A percentile compares a stretch with the other conserved stretches of the same genome.
Evolutionary conservation across 1,284 basidiomycete species (phyloP).

Genomic region (Porogramme epimiltina): DNA sequence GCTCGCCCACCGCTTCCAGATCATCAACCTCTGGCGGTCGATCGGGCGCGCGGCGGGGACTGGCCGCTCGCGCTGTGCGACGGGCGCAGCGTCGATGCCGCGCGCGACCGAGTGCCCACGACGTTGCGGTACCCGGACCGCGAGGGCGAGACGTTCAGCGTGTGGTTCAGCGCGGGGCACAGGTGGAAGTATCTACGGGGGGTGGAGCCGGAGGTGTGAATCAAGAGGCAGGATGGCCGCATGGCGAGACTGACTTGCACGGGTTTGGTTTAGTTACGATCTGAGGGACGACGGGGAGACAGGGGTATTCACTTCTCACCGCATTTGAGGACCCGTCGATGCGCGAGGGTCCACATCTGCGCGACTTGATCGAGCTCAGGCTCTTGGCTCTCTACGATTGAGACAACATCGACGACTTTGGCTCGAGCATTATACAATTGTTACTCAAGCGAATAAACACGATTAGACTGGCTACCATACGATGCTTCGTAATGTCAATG

Average conservation of each 20-base stretch:
- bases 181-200: slow-evolving; percentile 68
- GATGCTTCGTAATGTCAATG: no score
- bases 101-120: slow-evolving; percentile 49
- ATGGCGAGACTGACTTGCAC: no score
- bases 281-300: slow-evolving; percentile 53
- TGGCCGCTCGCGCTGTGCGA: slow-evolving; percentile 68
- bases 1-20: slow-evolving; percentile 55
- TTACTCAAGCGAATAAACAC: no score
- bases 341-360: slow-evolving; percentile 47
- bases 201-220: slow-evolving; percentile 62
- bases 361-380: slow-evolving; percentile 63
- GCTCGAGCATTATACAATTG: no score
- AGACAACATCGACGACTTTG: no score
- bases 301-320: slow-evolving; percentile 57
- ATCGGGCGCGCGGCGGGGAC: slow-evolving; percentile 55
- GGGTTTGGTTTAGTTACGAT: slow-evolving; percentile 47
- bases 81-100: slow-evolving; percentile 50
- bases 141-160: slow-evolving; percentile 59
- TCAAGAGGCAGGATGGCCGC: slow-evolving; percentile 73
- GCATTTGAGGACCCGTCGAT: slow-evolving; percentile 53
- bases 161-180: slow-evolving; percentile 55
- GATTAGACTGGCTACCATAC: no score
- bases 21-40: slow-evolving; percentile 76
- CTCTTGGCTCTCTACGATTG: slow-evolving; percentile 63
- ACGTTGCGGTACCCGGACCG: slow-evolving; percentile 53